These are phyloP conservation scores for Seiridium cupressi DNA, from an alignment of 2,329 filamentous ascomycete species.

Conservation along the genomic window DNA sequence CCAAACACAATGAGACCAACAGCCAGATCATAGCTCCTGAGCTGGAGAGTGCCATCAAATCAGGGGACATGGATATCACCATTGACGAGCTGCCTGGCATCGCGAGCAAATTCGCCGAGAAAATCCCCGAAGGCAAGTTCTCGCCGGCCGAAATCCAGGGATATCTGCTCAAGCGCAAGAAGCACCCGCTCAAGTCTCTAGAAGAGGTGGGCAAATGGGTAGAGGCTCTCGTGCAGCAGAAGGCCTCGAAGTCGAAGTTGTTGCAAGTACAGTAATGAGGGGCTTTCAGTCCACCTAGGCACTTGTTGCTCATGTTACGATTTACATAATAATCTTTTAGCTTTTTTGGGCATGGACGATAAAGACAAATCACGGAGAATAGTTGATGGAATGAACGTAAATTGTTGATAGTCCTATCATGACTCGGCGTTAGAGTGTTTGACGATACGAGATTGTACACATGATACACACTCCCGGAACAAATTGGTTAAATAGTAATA, in stretches of 20 bases:
- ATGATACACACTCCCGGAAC: too few species aligned
- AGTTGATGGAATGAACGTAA: too few species aligned
- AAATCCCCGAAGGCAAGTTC: slow-evolving; percentile 37
- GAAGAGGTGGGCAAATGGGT: slow-evolving; percentile 54
- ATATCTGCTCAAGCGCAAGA: slow-evolving; percentile 62
- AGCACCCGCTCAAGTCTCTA: slow-evolving; percentile 53
- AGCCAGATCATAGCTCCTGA: slow-evolving; percentile 12
- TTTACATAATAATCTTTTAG: too few species aligned
- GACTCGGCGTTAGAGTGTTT: too few species aligned
- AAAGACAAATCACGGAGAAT: too few species aligned
- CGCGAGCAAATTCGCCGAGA: slow-evolving; percentile 46
- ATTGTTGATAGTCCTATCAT: too few species aligned
- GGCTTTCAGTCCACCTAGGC: too few species aligned
- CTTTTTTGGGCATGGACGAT: too few species aligned
- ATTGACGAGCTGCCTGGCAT: slow-evolving; percentile 41
- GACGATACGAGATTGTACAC: too few species aligned
- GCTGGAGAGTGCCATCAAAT: slow-evolving; percentile 12
- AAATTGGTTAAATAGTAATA: too few species aligned
- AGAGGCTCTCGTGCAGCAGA: slow-evolving; percentile 47
- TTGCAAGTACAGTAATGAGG: slow-evolving; percentile 41
- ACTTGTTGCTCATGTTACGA: too few species aligned
- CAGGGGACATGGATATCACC: slow-evolving; percentile 29
- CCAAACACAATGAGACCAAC: neutral
- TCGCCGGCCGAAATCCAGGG: slow-evolving; percentile 63
- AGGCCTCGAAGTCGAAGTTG: slow-evolving; percentile 47